Base-by-base conservation (phyloP, 2,329 filamentous ascomycete genomes). In the Neurospora sp. region DNA sequence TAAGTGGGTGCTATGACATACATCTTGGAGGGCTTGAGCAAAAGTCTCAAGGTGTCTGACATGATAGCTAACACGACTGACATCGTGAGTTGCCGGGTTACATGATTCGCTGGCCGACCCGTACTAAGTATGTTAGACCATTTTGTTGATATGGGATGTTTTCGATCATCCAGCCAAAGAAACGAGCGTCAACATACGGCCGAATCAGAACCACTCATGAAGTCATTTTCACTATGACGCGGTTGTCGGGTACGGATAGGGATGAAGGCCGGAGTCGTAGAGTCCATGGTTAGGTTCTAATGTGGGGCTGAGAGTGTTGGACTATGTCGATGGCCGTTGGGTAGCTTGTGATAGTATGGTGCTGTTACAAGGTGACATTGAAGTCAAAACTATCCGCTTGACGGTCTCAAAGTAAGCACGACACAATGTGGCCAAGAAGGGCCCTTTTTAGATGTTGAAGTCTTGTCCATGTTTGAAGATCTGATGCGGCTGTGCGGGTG, bases 1-100 rank as follows among this genome's bases (percentile, higher is more conserved):
- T 23, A 66, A n/a, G n/a, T n/a, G n/a, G n/a, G n/a, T n/a, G n/a
- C 5, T 33, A 17, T 67, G 46, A 81, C 84, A 71, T 77, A 86
- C 85, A 71, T 86, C 83, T 80, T 88, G 83, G 36, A 88, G 80
- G 39, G 82, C 83, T 74, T 83, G 81, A 23, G 85, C 85, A 74
- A 87, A 88, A 69, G 83, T 82, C 67, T 83, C 81, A 57, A 88
- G 80, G 70, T 87, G 82, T 77, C 87, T 87, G 68, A 88, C 82
- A 76, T 88, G 86, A 72, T 85, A 87, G 79, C 80, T 87, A 3
- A 86, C 84, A 57, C 86, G 84, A 74, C 85, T 86, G 66, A 83
- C 85, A 75, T 88, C 86, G 75, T 88, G 86, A 15, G 86, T 88
- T 23, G 85, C 79, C 19, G 81, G 75, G 8, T 80, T 79, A 69